Evolutionary conservation across 345 rosid genomes (phyloP).

Genomic region (Alliaria petiolata): DNA sequence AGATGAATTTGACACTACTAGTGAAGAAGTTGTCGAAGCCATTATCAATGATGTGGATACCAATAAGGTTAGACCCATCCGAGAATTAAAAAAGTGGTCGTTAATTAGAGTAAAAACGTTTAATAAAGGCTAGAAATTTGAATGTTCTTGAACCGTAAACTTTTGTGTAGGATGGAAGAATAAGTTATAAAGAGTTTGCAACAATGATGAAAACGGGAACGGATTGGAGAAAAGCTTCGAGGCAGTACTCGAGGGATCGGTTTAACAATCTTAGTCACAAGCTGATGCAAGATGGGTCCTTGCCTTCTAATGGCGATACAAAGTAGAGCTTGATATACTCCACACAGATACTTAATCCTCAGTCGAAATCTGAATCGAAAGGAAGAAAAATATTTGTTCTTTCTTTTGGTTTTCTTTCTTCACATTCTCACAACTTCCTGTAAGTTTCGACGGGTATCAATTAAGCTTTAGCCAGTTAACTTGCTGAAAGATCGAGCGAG

Average conservation of each 20-base stretch:
- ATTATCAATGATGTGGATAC: slow-evolving; percentile 88
- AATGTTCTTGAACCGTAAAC: not conserved
- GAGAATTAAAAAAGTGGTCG: not conserved
- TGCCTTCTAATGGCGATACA: slow-evolving; percentile 33
- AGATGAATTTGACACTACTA: slow-evolving; percentile 54
- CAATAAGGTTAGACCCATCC: slow-evolving; percentile 47
- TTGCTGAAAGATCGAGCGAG: not conserved
- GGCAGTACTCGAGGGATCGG: slow-evolving; percentile 79
- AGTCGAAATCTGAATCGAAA: not conserved
- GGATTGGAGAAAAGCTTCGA: slow-evolving; percentile 93
- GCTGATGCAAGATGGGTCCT: slow-evolving; percentile 80
- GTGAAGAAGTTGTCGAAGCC: slow-evolving; percentile 66
- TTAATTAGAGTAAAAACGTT: not conserved
- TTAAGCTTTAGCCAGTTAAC: not conserved
- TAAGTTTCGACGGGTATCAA: slow-evolving; percentile 7
- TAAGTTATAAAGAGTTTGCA: slow-evolving; percentile 80
- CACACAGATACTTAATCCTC: not conserved
- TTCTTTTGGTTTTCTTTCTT: not conserved
- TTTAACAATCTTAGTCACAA: slow-evolving; percentile 68
- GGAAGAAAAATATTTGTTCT: slow-evolving; percentile 1
- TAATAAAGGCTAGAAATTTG: not conserved
- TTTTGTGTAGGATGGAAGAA: slow-evolving; percentile 68
- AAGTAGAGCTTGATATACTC: not conserved
- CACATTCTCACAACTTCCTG: not conserved
- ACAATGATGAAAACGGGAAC: slow-evolving; percentile 93